These are phyloP conservation scores for Dysphania ambrosioides DNA, from an alignment of 148 eudicot genomes.

Conservation along the genomic window DNA sequence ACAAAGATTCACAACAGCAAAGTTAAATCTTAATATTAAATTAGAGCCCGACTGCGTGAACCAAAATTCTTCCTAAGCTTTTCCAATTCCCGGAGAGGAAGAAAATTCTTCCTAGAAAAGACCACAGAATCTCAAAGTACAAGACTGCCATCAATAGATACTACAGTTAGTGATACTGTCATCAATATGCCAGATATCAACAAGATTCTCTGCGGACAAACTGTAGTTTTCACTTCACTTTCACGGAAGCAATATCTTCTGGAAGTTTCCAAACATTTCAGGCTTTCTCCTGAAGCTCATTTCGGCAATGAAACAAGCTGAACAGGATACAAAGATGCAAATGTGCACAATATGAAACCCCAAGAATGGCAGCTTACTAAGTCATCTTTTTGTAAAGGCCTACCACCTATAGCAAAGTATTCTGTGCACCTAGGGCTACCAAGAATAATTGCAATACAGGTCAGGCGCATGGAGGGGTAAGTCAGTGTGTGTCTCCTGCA, in stretches of 20 bases:
- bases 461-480: not conserved
- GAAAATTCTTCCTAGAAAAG: not conserved
- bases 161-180: not conserved
- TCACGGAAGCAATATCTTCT: not conserved
- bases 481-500: not conserved
- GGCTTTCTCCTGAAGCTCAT: conserved; percentile 1
- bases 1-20: too few relatives aligned
- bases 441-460: not conserved
- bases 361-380: not conserved
- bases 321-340: not conserved
- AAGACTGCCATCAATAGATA: conserved; percentile 1
- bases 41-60: too few relatives aligned
- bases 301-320: not conserved
- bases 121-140: not conserved
- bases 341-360: not conserved
- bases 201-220: not conserved
- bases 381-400: not conserved
- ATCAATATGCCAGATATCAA: not conserved
- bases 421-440: not conserved
- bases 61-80: too few relatives aligned
- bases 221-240: not conserved
- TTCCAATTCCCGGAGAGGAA: not conserved
- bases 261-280: not conserved
- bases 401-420: not conserved
- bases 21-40: too few relatives aligned